Base-by-base conservation (phyloP, 495 filamentous ascomycete species). In the Podospora tetraspora region DNA sequence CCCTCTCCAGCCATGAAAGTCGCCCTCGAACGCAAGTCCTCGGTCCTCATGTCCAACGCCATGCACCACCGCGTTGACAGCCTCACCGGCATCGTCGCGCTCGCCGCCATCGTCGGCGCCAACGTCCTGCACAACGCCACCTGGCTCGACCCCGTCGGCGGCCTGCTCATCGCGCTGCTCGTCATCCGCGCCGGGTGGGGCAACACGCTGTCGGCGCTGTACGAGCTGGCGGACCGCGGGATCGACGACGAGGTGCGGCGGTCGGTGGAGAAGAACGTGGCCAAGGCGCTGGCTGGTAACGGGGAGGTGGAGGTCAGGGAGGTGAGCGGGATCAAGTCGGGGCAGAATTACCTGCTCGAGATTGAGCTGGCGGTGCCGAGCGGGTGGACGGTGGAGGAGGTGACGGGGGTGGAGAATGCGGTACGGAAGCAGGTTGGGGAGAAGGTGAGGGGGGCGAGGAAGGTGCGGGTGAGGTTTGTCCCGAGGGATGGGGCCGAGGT, bases 41-140 rank as follows among this genome's bases (percentile, higher is more conserved):
- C 93, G 19, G 93, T 99, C 64, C 88, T 99, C n/a, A 93, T 94
- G 23, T 96, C 92, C 61, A 99, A 99, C 76, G 95, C 95, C 4
- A 84, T 96, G 69, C 95, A 99, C 79, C 95, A 99, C 82, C 91
- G 95, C 61, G 89, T 99, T 74, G 95, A 99, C 77, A 96, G 92
- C 62, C 85, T 97, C 24, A 98, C 95, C 0, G 92, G 93, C 61
- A 90, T 99, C 70, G 95, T 97, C 62, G 95, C 95, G 12, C 84
- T 99, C 16, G 78, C 89, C 61, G 93, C 91, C 21, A 97, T 99
- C 73, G 86, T 90, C 29, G 94, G 92, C 32, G 91, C 92, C n/a
- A 94, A 97, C 77, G 78, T 97, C 61, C 85, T 97, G 52, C 81
- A 87, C 27, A 88, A 94, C 71, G 92, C 92, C 57, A 84, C 88